These are phyloP conservation scores for Cladophialophora bantiana DNA, from an alignment of 2,329 filamentous ascomycete species.

Conservation along the genomic window DNA sequence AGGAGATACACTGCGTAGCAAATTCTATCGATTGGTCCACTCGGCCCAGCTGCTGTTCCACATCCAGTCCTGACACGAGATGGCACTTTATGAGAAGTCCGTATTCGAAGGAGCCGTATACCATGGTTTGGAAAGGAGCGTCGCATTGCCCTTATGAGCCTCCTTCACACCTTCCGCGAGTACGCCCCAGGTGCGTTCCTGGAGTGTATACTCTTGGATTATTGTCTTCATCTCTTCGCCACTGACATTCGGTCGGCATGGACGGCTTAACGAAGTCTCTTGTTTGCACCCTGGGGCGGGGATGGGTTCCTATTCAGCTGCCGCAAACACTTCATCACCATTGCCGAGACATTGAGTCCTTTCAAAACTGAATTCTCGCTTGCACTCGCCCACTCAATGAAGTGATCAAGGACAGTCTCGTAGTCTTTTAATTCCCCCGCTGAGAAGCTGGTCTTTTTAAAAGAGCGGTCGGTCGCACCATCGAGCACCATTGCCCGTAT, in stretches of 20 bases:
- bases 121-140: not conserved
- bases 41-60: not conserved
- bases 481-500: not conserved
- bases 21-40: not conserved
- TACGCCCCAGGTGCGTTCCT: not conserved
- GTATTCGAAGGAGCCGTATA: not conserved
- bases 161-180: not conserved
- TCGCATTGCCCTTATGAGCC: not conserved
- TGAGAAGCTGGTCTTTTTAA: not conserved
- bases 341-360: not conserved
- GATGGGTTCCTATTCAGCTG: not conserved
- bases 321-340: not conserved
- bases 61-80: not conserved
- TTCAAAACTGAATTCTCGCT: not conserved
- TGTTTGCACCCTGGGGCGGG: not conserved
- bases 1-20: not conserved
- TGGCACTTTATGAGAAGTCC: not conserved
- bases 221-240: not conserved
- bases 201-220: not conserved
- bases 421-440: not conserved
- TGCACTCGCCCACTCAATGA: not conserved
- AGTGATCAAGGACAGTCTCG: not conserved
- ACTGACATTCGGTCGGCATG: not conserved
- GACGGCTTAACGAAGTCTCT: not conserved
- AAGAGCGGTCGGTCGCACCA: not conserved